Conservation (phyloP, 768 basidiomycete species). For the Lactarius vividus region DNA sequence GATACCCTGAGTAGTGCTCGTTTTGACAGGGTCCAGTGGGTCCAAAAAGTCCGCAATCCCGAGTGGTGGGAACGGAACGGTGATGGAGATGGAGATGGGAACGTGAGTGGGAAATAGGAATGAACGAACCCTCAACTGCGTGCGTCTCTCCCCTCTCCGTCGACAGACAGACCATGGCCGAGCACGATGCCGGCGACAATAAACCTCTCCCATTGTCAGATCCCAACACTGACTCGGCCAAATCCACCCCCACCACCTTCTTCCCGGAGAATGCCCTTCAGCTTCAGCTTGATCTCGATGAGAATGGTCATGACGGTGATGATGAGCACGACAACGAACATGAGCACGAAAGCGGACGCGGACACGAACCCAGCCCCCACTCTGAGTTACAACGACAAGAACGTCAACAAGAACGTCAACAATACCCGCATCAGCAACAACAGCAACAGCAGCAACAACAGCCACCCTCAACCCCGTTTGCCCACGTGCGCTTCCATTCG, state of each 20-base stretch:
- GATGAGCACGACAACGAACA: slow-evolving; percentile 15
- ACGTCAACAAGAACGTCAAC: not conserved
- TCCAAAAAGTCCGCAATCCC: not conserved
- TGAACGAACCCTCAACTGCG: not conserved
- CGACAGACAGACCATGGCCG: slow-evolving; percentile 7
- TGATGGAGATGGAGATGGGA: not conserved
- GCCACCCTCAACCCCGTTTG: slow-evolving; percentile 18
- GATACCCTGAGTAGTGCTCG: not conserved
- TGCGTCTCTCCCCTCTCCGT: not conserved
- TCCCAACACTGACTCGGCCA: not conserved
- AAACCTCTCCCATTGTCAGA: not conserved
- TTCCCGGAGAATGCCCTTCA: not conserved
- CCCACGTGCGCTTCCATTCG: slow-evolving; percentile 63
- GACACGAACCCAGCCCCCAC: not conserved
- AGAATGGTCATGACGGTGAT: slow-evolving; percentile 17
- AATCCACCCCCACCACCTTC: not conserved
- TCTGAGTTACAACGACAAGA: not conserved
- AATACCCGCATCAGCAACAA: not conserved
- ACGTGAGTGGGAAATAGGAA: not conserved
- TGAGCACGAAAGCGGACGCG: not conserved
- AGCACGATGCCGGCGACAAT: not conserved
- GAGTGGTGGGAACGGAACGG: not conserved
- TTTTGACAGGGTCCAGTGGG: not conserved
- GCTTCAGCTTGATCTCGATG: slow-evolving; percentile 1
- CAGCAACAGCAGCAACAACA: not conserved